phyloP scores from a whole-genome alignment of 2,329 filamentous ascomycete genomes.

The Fusarium nurragi region DNA sequence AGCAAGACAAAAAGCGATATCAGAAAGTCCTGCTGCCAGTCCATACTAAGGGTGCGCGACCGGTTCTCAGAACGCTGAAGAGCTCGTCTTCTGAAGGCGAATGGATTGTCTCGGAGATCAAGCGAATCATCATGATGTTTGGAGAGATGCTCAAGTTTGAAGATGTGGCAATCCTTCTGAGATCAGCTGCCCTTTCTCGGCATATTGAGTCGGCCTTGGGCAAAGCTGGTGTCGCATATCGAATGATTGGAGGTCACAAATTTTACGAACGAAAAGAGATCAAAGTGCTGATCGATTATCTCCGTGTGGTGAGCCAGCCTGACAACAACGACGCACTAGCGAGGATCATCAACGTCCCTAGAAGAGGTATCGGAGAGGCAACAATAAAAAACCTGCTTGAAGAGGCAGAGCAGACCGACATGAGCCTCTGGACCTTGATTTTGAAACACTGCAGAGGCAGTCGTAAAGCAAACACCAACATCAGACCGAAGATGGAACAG shows the following conservation, averaged over 20 bases:
- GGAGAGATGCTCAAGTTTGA: slow-evolving; percentile 76
- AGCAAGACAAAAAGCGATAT: slow-evolving; percentile 85
- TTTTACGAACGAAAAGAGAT: slow-evolving; percentile 95
- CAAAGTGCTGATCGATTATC: slow-evolving; percentile 86
- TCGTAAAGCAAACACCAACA: slow-evolving; percentile 58
- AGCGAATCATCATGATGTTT: slow-evolving; percentile 73
- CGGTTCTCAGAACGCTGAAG: slow-evolving; percentile 80
- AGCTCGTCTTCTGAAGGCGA: slow-evolving; percentile 78
- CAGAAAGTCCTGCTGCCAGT: slow-evolving; percentile 82
- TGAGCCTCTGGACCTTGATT: slow-evolving; percentile 81
- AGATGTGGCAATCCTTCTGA: slow-evolving; percentile 88
- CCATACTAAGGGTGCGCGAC: slow-evolving; percentile 80
- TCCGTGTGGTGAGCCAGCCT: slow-evolving; percentile 84
- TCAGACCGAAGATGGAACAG: slow-evolving; percentile 62
- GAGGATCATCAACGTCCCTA: slow-evolving; percentile 85
- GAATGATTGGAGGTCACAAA: slow-evolving; percentile 88
- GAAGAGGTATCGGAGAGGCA: slow-evolving; percentile 80
- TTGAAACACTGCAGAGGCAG: slow-evolving; percentile 62
- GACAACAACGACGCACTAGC: slow-evolving; percentile 87
- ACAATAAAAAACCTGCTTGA: slow-evolving; percentile 79
- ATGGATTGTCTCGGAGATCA: slow-evolving; percentile 89
- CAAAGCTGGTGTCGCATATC: slow-evolving; percentile 84
- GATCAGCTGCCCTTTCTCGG: slow-evolving; percentile 82
- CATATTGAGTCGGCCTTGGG: slow-evolving; percentile 86
- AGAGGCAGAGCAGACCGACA: slow-evolving; percentile 75